A percentile compares a stretch with the other conserved stretches of the same genome.
phyloP scores from a whole-genome alignment of 352 stramenopile genomes.

The Aphanomyces cochlioides region DNA sequence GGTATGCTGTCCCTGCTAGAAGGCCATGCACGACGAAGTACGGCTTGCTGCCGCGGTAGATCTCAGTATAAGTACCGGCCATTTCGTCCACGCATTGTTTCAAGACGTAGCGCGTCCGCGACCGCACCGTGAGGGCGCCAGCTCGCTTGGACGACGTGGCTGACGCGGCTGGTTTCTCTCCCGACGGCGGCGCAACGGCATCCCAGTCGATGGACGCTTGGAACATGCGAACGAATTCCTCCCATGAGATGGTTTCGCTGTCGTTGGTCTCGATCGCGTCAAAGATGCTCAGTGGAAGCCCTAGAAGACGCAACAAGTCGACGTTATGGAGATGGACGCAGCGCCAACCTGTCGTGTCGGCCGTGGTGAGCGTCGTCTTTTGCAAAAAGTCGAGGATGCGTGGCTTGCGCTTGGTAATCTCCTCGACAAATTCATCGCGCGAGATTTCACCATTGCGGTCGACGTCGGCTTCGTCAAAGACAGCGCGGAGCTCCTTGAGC shows the following conservation, averaged over 20 bases:
- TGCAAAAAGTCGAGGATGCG: slow-evolving; percentile 73
- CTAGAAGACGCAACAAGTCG: background rate
- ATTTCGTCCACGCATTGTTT: slow-evolving; percentile 83
- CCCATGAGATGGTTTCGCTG: slow-evolving; percentile 83
- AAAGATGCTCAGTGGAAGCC: slow-evolving; percentile 67
- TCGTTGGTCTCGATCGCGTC: slow-evolving; percentile 88
- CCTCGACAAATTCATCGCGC: slow-evolving; percentile 81
- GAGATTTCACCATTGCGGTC: slow-evolving; percentile 73
- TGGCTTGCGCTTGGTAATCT: slow-evolving; percentile 73
- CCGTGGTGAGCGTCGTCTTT: slow-evolving; percentile 38
- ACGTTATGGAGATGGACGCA: background rate
- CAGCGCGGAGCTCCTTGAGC: slow-evolving; percentile 63
- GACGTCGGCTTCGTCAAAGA: slow-evolving; percentile 78
- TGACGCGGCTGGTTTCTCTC: background rate
- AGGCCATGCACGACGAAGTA: slow-evolving; percentile 77
- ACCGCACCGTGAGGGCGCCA: slow-evolving; percentile 13
- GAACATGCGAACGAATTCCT: slow-evolving; percentile 80
- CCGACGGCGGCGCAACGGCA: slow-evolving; percentile 31
- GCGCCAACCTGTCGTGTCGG: slow-evolving; percentile 12
- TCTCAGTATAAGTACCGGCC: slow-evolving; percentile 78
- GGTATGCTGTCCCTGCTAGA: slow-evolving; percentile 76
- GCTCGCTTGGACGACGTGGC: slow-evolving; percentile 30
- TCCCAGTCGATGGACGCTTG: slow-evolving; percentile 45
- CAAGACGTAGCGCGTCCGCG: slow-evolving; percentile 61
- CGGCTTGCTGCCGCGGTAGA: slow-evolving; percentile 67